phyloP scores from a whole-genome alignment of 805 yeast genomes.

The Scheffersomyces ergatensis region DNA sequence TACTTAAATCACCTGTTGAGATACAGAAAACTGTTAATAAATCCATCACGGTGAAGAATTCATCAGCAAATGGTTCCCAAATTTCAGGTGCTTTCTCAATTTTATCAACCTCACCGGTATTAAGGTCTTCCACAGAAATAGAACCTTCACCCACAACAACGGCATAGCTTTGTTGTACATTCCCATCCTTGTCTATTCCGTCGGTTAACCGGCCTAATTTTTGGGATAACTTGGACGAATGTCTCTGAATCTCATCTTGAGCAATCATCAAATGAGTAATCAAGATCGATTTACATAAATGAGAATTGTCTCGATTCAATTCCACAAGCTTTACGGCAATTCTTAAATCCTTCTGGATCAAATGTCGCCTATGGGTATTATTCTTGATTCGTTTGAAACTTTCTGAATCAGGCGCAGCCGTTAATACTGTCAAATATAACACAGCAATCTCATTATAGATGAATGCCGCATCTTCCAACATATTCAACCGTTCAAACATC shows the following conservation, averaged over 20 bases:
- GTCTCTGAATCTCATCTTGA: constrained; percentile 53
- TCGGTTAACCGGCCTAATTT: background rate
- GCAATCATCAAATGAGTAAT: constrained; percentile 65
- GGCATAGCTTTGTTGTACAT: no score
- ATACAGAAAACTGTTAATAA: constrained; percentile 68
- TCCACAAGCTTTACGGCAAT: constrained; percentile 68
- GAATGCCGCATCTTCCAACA: constrained; percentile 61
- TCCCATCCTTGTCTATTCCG: background rate
- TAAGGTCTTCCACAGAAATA: background rate
- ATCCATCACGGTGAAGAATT: constrained; percentile 75
- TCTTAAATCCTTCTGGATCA: constrained; percentile 68
- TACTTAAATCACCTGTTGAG: constrained; percentile 61
- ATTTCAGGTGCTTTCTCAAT: constrained; percentile 43
- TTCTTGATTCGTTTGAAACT: constrained; percentile 19
- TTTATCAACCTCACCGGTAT: constrained; percentile 13
- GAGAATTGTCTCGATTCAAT: constrained; percentile 45
- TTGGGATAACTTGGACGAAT: no score
- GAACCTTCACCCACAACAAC: no score
- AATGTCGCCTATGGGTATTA: constrained; percentile 45
- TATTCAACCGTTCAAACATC: constrained; percentile 71
- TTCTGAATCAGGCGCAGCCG: constrained; percentile 28
- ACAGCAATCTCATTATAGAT: constrained; percentile 67
- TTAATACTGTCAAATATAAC: constrained; percentile 53
- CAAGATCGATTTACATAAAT: constrained; percentile 53
- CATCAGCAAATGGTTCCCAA: constrained; percentile 76